These are phyloP conservation scores for Globisporangium splendens DNA, from an alignment of 352 stramenopile species.

Conservation along the genomic window DNA sequence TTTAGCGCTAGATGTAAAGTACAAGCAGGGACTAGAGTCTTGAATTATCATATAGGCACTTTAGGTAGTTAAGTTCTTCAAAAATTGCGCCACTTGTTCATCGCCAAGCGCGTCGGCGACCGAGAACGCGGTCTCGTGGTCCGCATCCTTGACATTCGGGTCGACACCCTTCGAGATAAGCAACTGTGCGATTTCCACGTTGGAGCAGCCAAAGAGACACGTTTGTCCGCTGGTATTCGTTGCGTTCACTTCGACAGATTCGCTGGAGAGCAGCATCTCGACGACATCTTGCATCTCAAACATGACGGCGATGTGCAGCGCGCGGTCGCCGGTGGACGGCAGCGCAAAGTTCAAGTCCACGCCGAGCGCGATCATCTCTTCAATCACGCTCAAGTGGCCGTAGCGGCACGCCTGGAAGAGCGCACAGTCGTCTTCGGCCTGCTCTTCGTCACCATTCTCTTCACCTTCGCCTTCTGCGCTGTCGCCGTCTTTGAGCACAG, in stretches of 20 bases:
- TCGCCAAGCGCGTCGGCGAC: conserved; percentile 74
- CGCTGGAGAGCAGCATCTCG: conserved; percentile 48
- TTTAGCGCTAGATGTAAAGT: too few relatives aligned
- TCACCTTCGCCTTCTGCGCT: conserved; percentile 23
- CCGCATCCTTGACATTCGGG: conserved; percentile 50
- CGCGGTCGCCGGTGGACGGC: conserved; percentile 57
- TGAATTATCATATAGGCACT: neutral
- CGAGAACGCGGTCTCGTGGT: conserved; percentile 67
- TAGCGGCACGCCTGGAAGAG: conserved; percentile 77
- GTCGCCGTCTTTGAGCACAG: conserved; percentile 21
- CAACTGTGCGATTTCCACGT: conserved; percentile 58
- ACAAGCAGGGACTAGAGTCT: too few relatives aligned
- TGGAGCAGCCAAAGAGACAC: conserved; percentile 80
- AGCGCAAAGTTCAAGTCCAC: conserved; percentile 73
- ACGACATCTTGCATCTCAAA: conserved; percentile 85
- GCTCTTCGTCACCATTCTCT: conserved; percentile 22
- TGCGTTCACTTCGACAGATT: conserved; percentile 60
- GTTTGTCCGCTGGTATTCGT: conserved; percentile 70
- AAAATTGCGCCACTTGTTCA: conserved; percentile 63
- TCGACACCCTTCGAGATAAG: conserved; percentile 67
- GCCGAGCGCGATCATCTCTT: conserved; percentile 69
- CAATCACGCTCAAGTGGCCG: conserved; percentile 59
- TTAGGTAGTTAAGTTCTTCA: conserved; percentile 34
- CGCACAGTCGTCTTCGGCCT: conserved; percentile 62
- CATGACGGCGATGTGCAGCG: conserved; percentile 78